Evolutionary conservation across 2,329 filamentous ascomycete genomes (phyloP), one percentile per base, ranked within the genome.

Genomic region (Fusarium sp.): DNA sequence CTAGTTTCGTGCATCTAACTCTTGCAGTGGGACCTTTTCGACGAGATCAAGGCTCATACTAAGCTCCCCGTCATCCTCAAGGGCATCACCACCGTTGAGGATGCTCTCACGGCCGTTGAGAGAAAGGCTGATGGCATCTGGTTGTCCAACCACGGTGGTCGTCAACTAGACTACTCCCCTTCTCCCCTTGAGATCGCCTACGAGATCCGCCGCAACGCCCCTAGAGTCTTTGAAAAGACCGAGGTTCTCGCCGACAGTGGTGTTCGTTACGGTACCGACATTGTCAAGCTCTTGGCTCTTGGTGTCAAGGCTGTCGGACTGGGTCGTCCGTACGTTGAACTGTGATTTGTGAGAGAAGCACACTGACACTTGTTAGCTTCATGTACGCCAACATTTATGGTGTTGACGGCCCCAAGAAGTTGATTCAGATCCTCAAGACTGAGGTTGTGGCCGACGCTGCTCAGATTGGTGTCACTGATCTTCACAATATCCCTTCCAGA

Each of bases 331-430:
- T 69, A 33, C 53, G 67, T 63, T 4, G 0, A 3, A 3, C 4
- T 6, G 2, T n/a, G 15, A 14, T 3, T 9, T 3, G 8, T 14
- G 3, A 2, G 9, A 9, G 19, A 19, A 10, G 2, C 1, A 8
- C 23, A 4, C 38, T 54, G 10, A 62, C 15, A 3, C 9, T 0
- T 19, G 1, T 11, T 3, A 70, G 69, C 1, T 76, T 81, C 65
- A 81, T 84, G 78, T 84, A 77, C 66, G 76, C 79, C 44, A 82
- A 83, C 62, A 69, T 78, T 33, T 84, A 80, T 62, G 82, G 82
- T 4, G 70, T 74, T 5, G 75, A 77, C 19, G 82, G 82, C 19
- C 80, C 83, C 4, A 71, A 71, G 50, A 78, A 77, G 71, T 75
- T 75, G 6, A 79, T 82, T 48, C 68, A 78, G 47, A 77, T 84